Evolutionary conservation across 2,329 filamentous ascomycete species (phyloP), one percentile per base, ranked within the genome.

Genomic region (Aspergillus uvarum): DNA sequence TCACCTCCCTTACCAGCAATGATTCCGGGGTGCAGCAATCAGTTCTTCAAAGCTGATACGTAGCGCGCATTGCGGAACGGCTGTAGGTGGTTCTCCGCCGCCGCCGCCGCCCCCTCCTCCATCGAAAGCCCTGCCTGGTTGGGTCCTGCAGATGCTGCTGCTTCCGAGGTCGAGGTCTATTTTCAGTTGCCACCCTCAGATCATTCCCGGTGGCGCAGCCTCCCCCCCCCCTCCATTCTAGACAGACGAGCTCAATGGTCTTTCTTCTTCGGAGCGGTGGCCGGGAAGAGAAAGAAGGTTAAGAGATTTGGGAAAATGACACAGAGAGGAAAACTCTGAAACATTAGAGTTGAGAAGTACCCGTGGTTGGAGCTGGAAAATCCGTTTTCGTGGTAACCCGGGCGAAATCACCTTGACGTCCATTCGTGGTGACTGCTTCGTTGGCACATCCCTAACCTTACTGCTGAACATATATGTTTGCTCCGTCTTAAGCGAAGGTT

Each of bases 101-200:
- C 26, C 7, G 26, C 26, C 26, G 26, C 8, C 26, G 6, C 26
- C 7, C 7, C 26, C 24, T 7, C 60, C 14, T 16, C 54, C 53
- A 32, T 56, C 31, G 47, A 47, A 32, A 54, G 38, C 21, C 51
- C 31, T 49, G 59, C 52, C 51, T 57, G 58, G 57, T 51, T 62
- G 26, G 53, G 59, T 59, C 54, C 54, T 63, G 60, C 62, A 64
- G 60, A 61, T 59, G 47, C 56, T 57, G 26, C 26, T 29, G 26
- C 26, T 22, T 44, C 16, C 58, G 51, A 16, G 10, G 35, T 8
- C 14, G 38, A n/a, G 38, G 38, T 64, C 47, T 54, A 60, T 63
- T 63, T 61, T 63, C 62, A 52, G 64, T 67, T 54, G 65, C 65
- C 65, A 67, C 63, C 62, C 55, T 64, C 54, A 57, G 56, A 59